Evolutionary conservation across 2,329 filamentous ascomycete genomes (phyloP), one percentile per base, ranked within the genome.

Genomic region (Dothistroma pini): DNA sequence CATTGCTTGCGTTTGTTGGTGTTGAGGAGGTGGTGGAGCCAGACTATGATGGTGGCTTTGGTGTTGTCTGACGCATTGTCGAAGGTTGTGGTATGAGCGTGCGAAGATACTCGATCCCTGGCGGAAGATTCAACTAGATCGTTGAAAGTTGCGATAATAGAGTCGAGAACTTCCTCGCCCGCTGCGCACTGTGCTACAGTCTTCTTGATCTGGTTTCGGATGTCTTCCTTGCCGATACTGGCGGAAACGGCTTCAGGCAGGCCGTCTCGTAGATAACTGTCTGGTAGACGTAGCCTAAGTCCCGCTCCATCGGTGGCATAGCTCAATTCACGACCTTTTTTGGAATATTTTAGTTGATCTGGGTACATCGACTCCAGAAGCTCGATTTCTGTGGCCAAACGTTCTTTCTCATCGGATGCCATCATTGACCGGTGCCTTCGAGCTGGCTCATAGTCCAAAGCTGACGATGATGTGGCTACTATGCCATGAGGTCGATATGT

Each of bases 361-460:
- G 77, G 78, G 59, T 79, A 80, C 73, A 80, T 80, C 16, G 77
- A 73, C 47, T 75, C 61, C n/a, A 80, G 71, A 12, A 80, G 75
- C 52, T 74, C 70, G 32, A 80, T 59, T 64, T 80, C 78, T 16
- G 64, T 70, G 31, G 67, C 61, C 9, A 78, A 69, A 14, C 67
- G 60, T 22, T 62, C 57, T 11, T 59, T 25, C n/a, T 41, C 25
- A 22, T 61, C 61, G 38, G 58, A 49, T 52, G 58, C 50, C 55
- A 60, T 61, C 21, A 51, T 19, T n/a, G 41, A 35, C 6, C 25
- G 6, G 25, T 29, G 25, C 25, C 25, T 29, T 29, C 6, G 25
- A 29, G 25, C 25, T 29, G 25, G 25, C 25, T 29, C 25, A 29
- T 29, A 29, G 3, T 29, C 25, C 25, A 2, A 29, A 29, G 3